Evolutionary conservation across 179 eudicot genomes (phyloP).

Genomic region (Gypsophila paniculata): DNA sequence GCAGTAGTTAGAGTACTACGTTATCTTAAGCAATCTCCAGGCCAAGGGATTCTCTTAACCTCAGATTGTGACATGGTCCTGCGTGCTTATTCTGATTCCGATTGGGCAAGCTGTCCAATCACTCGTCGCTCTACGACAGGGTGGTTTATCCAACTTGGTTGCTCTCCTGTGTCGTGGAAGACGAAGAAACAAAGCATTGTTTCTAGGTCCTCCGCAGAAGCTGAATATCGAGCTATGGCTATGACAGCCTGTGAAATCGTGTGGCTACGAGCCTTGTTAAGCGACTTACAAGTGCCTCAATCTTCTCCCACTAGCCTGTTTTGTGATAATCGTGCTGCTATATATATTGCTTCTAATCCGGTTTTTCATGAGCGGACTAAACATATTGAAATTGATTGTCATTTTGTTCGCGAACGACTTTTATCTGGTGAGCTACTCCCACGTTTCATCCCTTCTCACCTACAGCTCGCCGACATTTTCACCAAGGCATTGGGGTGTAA

Average conservation of each 20-base stretch:
- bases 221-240: no score
- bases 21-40: no score
- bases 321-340: not conserved
- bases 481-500: not conserved
- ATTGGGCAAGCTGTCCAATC: not conserved
- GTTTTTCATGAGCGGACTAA: not conserved
- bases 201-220: no score
- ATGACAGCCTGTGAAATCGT: no score
- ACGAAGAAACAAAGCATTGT: no score
- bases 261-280: not conserved
- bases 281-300: not conserved
- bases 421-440: not conserved
- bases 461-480: not conserved
- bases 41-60: no score
- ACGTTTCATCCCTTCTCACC: not conserved
- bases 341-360: not conserved
- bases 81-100: no score
- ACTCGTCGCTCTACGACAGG: not conserved
- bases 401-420: not conserved
- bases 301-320: not conserved
- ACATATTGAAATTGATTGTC: not conserved
- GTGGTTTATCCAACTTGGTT: not conserved
- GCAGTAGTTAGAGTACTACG: no score
- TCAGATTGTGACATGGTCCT: no score
- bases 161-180: not conserved